Evolutionary conservation across 495 filamentous ascomycete genomes (phyloP), one percentile per base, ranked within the genome.

Genomic region (Symbiotaphrina buchneri): DNA sequence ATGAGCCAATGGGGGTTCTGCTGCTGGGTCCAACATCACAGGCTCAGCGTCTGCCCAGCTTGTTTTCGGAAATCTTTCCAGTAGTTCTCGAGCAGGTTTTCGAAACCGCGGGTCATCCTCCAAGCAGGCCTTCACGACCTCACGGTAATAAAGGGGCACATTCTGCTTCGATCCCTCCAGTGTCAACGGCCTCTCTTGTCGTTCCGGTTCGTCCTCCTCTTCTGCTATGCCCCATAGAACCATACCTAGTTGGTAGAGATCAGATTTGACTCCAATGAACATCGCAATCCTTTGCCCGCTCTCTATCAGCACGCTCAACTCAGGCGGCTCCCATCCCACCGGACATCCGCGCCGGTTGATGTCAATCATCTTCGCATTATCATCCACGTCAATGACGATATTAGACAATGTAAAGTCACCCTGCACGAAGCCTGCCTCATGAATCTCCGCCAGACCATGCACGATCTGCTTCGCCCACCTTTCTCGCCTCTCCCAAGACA

Each of bases 251-350:
- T 97, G 87, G 43, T 72, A 97, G 1, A 95, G 58, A 49, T 97
- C 87, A 0, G 84, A 91, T 49, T 95, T 97, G 51, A 94, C 81
- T 4, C 87, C 87, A 47, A 97, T 95, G 46, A 92, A 93, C 79
- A 97, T 94, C 18, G 80, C 77, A 18, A 97, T 87, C 17, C 83
- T 65, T 46, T 94, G 87, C 33, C 80, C 81, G 53, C 74, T 84
- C 31, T 84, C 71, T 36, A 97, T 90, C 41, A 94, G 68, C 0
- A 66, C 63, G 6, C 71, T 71, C 25, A 91, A 77, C 50, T 97
- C 87, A 1, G 90, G 90, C 3, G 90, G 85, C 43, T 97, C 87
- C 87, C 87, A 97, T 21, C 85, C 87, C 1, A 95, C 81, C 0
- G 87, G 87, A 40, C 87, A 97, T 10, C 87, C 87, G 39, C 87